These are phyloP conservation scores for Trypanosoma congolense DNA, from an alignment of 208 protist genomes.

Conservation along the genomic window DNA sequence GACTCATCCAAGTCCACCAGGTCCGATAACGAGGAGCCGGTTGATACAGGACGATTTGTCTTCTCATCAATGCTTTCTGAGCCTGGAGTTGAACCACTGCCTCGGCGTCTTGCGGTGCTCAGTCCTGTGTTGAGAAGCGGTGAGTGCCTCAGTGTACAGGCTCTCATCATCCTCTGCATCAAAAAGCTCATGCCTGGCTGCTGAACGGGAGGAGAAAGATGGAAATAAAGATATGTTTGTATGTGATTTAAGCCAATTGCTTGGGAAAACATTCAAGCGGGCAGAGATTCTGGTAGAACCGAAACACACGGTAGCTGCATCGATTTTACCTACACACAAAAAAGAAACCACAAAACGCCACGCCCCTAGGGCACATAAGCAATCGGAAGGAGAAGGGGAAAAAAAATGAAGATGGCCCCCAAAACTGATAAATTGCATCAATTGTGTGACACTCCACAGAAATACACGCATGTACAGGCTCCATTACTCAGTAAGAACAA, in stretches of 20 bases:
- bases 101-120: background rate
- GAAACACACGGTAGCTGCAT: too few species aligned
- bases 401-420: too few species aligned
- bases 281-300: too few species aligned
- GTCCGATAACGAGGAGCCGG: background rate
- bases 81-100: background rate
- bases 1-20: slow-evolving; percentile 6
- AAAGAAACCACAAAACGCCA: too few species aligned
- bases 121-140: background rate
- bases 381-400: too few species aligned
- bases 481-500: too few species aligned
- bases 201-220: background rate
- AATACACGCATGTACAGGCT: too few species aligned
- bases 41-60: background rate
- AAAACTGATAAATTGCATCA: too few species aligned
- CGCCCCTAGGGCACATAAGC: too few species aligned
- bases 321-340: too few species aligned
- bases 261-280: too few species aligned
- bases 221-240: background rate
- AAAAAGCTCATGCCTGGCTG: background rate
- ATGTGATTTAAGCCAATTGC: background rate
- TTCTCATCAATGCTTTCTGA: background rate
- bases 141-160: background rate
- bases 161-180: background rate
- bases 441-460: too few species aligned